Conservation (phyloP, 805 yeast genomes). For the Yarrowia divulgata region DNA sequence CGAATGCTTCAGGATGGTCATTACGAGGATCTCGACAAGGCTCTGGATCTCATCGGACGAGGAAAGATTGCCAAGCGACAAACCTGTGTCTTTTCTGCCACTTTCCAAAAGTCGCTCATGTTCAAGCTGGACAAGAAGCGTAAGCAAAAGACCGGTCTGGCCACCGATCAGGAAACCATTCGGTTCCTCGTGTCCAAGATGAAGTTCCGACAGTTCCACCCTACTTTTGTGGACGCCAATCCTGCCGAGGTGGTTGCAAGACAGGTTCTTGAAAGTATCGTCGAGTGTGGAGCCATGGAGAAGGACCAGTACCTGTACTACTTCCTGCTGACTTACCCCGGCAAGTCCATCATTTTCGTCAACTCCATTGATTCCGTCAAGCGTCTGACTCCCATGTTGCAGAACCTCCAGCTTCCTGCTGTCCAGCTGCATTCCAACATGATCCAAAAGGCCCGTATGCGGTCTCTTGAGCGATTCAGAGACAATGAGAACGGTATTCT, state of each 20-base stretch:
- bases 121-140: constrained; percentile 64
- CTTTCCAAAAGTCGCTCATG: constrained; percentile 84
- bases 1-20: constrained; percentile 94
- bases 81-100: constrained; percentile 93
- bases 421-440: constrained; percentile 90
- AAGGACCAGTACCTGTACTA: constrained; percentile 91
- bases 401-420: constrained; percentile 66
- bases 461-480: constrained; percentile 82
- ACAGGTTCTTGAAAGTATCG: constrained; percentile 79
- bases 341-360: constrained; percentile 87
- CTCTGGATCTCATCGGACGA: constrained; percentile 69
- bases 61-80: constrained; percentile 61
- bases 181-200: constrained; percentile 71
- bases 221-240: constrained; percentile 80
- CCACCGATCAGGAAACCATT: constrained; percentile 62
- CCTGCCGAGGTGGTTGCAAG: constrained; percentile 82
- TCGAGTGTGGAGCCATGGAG: constrained; percentile 90
- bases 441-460: constrained; percentile 91
- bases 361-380: constrained; percentile 96
- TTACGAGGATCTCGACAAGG: constrained; percentile 88
- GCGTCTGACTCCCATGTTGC: constrained; percentile 77
- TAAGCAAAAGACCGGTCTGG: constrained; percentile 44
- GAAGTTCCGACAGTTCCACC: constrained; percentile 70
- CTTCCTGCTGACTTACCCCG: constrained; percentile 84
- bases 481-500: constrained; percentile 59